Evolutionary conservation across 768 basidiomycete species (phyloP).

Genomic region (Rhizopogon salebrosus): DNA sequence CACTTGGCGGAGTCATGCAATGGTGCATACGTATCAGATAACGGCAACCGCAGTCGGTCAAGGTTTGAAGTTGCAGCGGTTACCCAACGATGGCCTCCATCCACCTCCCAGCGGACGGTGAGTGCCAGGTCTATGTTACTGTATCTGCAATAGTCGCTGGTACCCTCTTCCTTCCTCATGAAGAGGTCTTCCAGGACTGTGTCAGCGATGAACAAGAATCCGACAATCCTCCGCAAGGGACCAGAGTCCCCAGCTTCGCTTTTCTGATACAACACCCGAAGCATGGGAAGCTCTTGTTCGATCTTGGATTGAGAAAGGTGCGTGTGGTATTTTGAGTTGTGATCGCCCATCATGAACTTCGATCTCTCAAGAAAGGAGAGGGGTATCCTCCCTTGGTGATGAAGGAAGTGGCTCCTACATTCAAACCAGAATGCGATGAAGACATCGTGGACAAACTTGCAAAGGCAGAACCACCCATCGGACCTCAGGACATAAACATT

Average conservation of each 20-base stretch:
- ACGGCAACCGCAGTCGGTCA: background rate
- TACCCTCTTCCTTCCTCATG: background rate
- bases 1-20: too few relatives aligned
- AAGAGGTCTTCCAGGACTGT: conserved; percentile 3
- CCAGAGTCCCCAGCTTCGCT: background rate
- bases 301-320: conserved; percentile 7
- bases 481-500: background rate
- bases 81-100: background rate
- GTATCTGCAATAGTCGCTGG: conserved; percentile 1
- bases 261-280: conserved; percentile 3
- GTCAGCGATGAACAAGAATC: background rate
- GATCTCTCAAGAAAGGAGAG: background rate
- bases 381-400: conserved; percentile 3
- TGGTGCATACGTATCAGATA: too few relatives aligned
- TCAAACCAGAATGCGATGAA: background rate
- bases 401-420: background rate
- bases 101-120: background rate
- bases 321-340: background rate
- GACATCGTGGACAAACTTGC: conserved; percentile 3
- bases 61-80: too few relatives aligned
- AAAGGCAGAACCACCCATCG: background rate
- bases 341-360: background rate
- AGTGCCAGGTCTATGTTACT: background rate
- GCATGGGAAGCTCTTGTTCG: conserved; percentile 3
- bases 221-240: background rate